Conservation (phyloP, 176 grass and related monocot genomes). For the Aegilops longissima region DNA sequence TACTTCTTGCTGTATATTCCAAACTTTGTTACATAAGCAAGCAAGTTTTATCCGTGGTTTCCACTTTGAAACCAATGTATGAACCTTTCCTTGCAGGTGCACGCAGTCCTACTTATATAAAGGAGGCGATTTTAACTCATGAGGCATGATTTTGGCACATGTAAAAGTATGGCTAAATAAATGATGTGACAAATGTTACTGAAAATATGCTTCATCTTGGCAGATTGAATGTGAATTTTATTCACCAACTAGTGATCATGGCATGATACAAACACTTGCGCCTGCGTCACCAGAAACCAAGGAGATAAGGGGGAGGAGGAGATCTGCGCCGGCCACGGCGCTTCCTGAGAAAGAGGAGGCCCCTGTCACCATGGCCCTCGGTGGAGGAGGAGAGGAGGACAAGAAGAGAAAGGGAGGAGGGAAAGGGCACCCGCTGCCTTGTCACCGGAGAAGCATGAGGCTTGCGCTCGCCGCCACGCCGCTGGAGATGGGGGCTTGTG, state of each 20-base stretch:
- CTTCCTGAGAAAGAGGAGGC: neutral
- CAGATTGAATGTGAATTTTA: neutral
- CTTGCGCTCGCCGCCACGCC: neutral
- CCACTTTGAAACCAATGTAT: neutral
- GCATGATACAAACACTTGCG: neutral
- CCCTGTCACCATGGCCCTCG: neutral
- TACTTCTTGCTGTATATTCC: neutral
- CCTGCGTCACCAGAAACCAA: neutral
- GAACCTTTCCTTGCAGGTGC: neutral
- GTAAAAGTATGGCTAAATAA: neutral
- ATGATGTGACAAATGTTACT: neutral
- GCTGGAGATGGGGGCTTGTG: neutral
- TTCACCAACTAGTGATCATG: constrained; percentile 5
- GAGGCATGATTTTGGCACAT: constrained; percentile 2
- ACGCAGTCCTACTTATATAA: neutral
- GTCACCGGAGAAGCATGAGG: neutral
- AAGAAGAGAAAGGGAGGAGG: neutral
- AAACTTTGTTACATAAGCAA: neutral
- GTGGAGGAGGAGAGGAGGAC: neutral
- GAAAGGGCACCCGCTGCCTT: neutral
- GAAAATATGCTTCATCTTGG: neutral
- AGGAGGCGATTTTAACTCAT: neutral
- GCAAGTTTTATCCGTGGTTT: neutral
- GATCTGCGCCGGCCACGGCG: neutral
- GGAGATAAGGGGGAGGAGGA: neutral